phyloP scores from a whole-genome alignment of 306 rosid species.

The Styphnolobium japonicum region DNA sequence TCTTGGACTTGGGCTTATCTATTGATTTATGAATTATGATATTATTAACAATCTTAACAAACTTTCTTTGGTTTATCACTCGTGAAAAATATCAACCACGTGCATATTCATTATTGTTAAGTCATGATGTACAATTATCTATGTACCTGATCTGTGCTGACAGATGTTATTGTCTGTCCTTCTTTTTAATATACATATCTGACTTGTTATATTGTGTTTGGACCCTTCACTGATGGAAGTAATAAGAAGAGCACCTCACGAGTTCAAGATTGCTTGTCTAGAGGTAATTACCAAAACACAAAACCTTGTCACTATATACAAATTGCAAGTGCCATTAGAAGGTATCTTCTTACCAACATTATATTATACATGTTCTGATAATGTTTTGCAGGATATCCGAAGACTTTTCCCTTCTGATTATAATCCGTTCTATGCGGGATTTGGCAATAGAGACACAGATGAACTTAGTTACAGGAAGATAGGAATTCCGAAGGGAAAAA shows the following conservation, averaged over 20 bases:
- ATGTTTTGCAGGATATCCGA: conserved; percentile 69
- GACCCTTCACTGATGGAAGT: conserved; percentile 54
- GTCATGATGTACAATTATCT: not conserved
- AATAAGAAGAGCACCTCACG: conserved; percentile 98
- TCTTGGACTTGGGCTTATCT: not conserved
- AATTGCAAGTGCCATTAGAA: no score
- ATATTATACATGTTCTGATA: not conserved
- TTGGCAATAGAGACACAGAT: conserved; percentile 96
- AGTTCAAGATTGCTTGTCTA: conserved; percentile 95
- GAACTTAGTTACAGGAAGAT: conserved; percentile 93
- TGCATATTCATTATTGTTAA: conserved; percentile 1
- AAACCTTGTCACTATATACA: conserved; percentile 1
- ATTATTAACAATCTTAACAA: not conserved
- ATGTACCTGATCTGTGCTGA: not conserved
- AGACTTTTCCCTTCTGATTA: conserved; percentile 89
- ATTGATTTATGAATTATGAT: not conserved
- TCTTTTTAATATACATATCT: conserved; percentile 1
- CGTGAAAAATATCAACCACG: not conserved
- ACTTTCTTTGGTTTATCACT: not conserved
- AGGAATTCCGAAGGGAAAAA: conserved; percentile 96
- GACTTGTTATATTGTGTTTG: conserved; percentile 32
- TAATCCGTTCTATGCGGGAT: conserved; percentile 96
- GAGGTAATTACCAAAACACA: conserved; percentile 56
- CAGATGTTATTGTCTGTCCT: not conserved
- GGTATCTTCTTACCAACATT: not conserved